Base-by-base conservation (phyloP, 2,329 filamentous ascomycete genomes). In the Talaromyces sp. region DNA sequence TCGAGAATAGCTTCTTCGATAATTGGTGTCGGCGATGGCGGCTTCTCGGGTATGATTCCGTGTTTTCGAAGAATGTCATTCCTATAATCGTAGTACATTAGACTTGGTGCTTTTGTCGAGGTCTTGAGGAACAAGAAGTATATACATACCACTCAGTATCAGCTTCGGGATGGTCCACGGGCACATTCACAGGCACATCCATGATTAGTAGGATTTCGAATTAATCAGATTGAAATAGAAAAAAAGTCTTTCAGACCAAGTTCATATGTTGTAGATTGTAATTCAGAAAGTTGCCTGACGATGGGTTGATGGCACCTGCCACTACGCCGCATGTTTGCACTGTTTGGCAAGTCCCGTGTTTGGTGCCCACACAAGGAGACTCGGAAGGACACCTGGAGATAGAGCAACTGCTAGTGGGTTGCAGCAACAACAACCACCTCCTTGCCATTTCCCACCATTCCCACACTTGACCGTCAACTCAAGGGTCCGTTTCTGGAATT, bases 31-130 rank as follows among this genome's bases (percentile, higher is more conserved):
- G 95, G 95, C 54, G 94, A 97, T 2, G 93, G 93, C 0, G 94
- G 93, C 77, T 97, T 98, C 77, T 98, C 93, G n/a, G 95, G 95
- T 68, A 99, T 98, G 70, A 99, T 85, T 70, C 93, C 92, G 82
- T 99, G 93, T 78, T 96, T 96, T 72, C 95, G 91, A 65, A 99
- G 88, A 74, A 99, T 99, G 72, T 99, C 95, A 77, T 99, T 99
- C 93, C 93, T 97, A 70, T 10, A 10, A 31, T 45, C 66, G 61
- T 51, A n/a, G 22, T 49, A 65, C 68, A 67, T 66, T 64, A 70
- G 67, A 68, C 45, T 40, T 63, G 56, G 36, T 2, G 1, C 34
- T 34, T 3, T 22, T 34, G 36, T n/a, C 2, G 40, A 19, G 54
- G 31, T 22, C 22, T 49, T 6, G 22, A 17, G 11, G 11, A 49